These are phyloP conservation scores for Fraxinus anomala DNA, from an alignment of 257 asterid genomes.

Conservation along the genomic window DNA sequence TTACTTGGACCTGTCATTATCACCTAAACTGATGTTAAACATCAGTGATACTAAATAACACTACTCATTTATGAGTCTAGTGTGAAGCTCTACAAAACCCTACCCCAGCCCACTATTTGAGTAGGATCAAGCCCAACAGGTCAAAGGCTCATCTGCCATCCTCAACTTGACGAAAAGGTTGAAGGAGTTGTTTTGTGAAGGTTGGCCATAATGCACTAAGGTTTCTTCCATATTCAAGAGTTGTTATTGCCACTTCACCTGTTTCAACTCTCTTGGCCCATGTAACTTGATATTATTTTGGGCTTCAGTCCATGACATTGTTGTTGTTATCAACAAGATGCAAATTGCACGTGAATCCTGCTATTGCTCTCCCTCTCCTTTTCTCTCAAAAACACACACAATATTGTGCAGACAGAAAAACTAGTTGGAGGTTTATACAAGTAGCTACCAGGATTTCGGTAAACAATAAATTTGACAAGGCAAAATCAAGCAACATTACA, in stretches of 20 bases:
- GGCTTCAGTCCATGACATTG: neutral
- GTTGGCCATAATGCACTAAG: conserved; percentile 23
- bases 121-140: conserved; percentile 34
- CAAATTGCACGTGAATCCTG: neutral
- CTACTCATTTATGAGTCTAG: too few species aligned
- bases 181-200: neutral
- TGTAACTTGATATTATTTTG: neutral
- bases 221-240: conserved; percentile 25
- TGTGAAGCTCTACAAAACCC: too few species aligned
- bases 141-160: conserved; percentile 19
- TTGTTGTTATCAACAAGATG: neutral
- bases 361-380: neutral
- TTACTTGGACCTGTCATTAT: too few species aligned
- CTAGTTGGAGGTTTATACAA: neutral
- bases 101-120: conserved; percentile 15
- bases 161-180: neutral
- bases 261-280: neutral
- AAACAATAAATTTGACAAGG: too few species aligned
- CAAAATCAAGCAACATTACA: too few species aligned
- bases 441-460: too few species aligned
- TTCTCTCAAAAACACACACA: neutral
- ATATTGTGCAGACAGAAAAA: neutral
- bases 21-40: too few species aligned
- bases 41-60: too few species aligned
- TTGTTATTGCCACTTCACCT: neutral